These are phyloP conservation scores for Wickerhamomyces alni DNA, from an alignment of 805 yeast species.

Conservation along the genomic window DNA sequence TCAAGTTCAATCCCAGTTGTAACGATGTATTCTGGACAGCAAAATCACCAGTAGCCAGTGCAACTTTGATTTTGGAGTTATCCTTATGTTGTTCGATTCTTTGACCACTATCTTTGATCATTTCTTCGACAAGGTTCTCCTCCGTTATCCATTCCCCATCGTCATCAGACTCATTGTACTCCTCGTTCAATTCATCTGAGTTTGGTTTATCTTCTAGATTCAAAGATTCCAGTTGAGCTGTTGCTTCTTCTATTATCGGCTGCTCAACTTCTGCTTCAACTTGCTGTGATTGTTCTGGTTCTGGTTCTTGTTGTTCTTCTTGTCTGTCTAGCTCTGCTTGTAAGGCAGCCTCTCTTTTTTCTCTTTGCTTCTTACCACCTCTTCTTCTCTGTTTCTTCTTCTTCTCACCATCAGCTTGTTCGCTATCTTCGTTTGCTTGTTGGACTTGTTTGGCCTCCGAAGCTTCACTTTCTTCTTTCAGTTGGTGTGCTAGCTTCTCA, in stretches of 20 bases:
- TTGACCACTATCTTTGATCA: conserved; percentile 65
- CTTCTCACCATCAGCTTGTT: conserved; percentile 3
- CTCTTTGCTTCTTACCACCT: conserved; percentile 63
- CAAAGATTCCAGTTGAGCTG: conserved; percentile 1
- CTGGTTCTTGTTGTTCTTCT: conserved; percentile 5
- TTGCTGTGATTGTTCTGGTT: background rate
- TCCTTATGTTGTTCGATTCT: conserved; percentile 36
- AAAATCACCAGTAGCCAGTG: conserved; percentile 91
- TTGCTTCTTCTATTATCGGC: conserved; percentile 18
- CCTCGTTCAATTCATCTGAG: conserved; percentile 21
- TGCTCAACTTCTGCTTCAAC: background rate
- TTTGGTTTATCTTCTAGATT: conserved; percentile 2
- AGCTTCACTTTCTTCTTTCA: conserved; percentile 6
- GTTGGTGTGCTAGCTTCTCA: conserved; percentile 30
- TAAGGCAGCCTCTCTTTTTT: conserved; percentile 40
- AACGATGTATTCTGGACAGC: conserved; percentile 94
- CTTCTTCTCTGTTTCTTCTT: conserved; percentile 46
- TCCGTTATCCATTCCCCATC: conserved; percentile 95
- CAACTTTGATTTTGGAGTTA: conserved; percentile 53
- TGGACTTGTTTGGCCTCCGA: background rate
- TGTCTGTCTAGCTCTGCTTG: conserved; percentile 22
- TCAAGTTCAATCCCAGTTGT: conserved; percentile 82
- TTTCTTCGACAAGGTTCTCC: conserved; percentile 67
- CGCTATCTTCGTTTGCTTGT: background rate
- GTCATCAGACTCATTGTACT: conserved; percentile 52